These are phyloP conservation scores for Pythium brachiatum DNA, from an alignment of 352 stramenopile species.

Conservation along the genomic window DNA sequence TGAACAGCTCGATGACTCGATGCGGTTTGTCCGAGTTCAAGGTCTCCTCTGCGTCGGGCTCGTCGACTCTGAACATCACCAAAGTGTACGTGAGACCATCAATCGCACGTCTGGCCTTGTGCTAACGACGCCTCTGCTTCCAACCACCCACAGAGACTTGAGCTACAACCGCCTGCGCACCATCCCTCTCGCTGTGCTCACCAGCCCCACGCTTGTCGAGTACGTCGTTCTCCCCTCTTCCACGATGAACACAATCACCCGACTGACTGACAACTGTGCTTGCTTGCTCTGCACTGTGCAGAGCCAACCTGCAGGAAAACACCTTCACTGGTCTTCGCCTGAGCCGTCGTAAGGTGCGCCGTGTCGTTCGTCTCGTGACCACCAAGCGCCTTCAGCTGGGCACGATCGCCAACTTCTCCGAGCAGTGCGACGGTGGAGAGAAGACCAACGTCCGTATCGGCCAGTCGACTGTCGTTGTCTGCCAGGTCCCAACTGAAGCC, in stretches of 20 bases:
- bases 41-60: not conserved
- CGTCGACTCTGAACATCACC: not conserved
- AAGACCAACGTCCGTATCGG: conserved; percentile 6
- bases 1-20: not conserved
- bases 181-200: conserved; percentile 13
- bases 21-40: not conserved
- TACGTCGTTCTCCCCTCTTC: not conserved
- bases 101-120: too few relatives aligned
- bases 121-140: not conserved
- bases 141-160: conserved; percentile 7
- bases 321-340: conserved; percentile 11
- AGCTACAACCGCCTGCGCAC: conserved; percentile 13
- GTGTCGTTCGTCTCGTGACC: conserved; percentile 16
- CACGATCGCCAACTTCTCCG: conserved; percentile 16
- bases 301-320: conserved; percentile 10
- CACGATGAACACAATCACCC: not conserved
- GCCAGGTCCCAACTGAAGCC: conserved; percentile 8
- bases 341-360: conserved; percentile 16
- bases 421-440: conserved; percentile 16
- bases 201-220: conserved; percentile 1
- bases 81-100: conserved; percentile 1
- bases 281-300: not conserved
- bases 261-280: not conserved
- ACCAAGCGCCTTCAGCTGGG: conserved; percentile 13
- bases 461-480: conserved; percentile 2